Evolutionary conservation across 2,329 filamentous ascomycete genomes (phyloP), one percentile per base, ranked within the genome.

Genomic region (Thielaviopsis euricoi): DNA sequence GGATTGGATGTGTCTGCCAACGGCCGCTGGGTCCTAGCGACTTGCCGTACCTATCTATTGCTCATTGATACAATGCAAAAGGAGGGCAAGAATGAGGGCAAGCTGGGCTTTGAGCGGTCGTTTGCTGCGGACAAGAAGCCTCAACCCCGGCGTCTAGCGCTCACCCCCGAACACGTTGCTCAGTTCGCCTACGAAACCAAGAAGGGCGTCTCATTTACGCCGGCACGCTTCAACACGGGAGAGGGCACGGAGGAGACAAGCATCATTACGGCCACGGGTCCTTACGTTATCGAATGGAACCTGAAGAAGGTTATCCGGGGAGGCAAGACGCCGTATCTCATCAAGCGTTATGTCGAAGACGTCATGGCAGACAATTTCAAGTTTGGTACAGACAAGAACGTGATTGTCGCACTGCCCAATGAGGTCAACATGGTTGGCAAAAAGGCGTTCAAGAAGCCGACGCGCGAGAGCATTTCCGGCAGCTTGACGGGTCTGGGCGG

Each of bases 361-460:
- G 89, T 98, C 67, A 96, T 94, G 76, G 93, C 93, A 3, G 93
- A 98, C 69, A 95, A 98, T 69, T 98, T 98, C 82, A 89, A 93
- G 66, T 98, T 89, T 66, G 91, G 91, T 52, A 90, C 85, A 5
- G 93, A 98, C 71, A 95, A 95, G 80, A 96, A 96, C 66, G 89
- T 98, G 65, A 95, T 98, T 66, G 91, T 98, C 40, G 93, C 93
- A 0, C 74, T 98, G 62, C 90, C 93, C 1, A 95, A 98, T 67
- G 90, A 97, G 70, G 93, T 98, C 64, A 94, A 96, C 71, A 97
- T 97, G 90, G 88, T 98, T 13, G 86, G 85, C 52, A 90, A 91
- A 71, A 80, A 85, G 64, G 85, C 82, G 59, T 79, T 98, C 67
- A 88, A 88, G 76, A 84, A 84, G 66, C 89, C 91, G 1, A 97